Conservation (phyloP, 106 monocot species). For the Platanthera guangdongensis region DNA sequence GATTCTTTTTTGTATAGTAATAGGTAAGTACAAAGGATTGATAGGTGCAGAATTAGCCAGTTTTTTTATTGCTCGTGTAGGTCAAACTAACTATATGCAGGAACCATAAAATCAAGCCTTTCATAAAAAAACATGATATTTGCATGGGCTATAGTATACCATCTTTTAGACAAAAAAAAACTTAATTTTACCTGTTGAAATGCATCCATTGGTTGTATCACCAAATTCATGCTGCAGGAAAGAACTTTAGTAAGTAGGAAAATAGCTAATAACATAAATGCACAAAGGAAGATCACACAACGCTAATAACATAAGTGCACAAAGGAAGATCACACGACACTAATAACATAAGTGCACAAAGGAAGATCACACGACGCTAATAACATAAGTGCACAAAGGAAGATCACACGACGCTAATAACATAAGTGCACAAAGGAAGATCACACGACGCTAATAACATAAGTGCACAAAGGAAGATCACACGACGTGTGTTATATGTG, state of each 20-base stretch:
- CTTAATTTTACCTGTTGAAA: constrained; percentile 46
- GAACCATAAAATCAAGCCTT: neutral
- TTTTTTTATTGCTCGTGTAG: neutral
- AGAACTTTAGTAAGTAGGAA: neutral
- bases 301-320: neutral
- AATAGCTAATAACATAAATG: neutral
- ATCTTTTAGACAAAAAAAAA: neutral
- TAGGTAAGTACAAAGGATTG: neutral
- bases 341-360: no score
- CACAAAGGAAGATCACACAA: neutral
- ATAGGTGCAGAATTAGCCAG: neutral
- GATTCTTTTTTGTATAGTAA: no score
- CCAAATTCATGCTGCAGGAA: constrained; percentile 56
- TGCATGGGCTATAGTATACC: neutral
- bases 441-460: neutral
- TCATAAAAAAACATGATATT: neutral
- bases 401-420: neutral
- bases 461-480: neutral
- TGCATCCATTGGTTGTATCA: constrained; percentile 83
- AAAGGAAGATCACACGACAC: neutral
- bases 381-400: neutral
- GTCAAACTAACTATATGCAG: neutral
- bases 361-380: neutral
- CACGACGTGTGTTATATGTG: neutral
- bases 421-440: neutral